Conservation (phyloP, 1,284 basidiomycete genomes). For the Ceratobasidium theobromae region DNA sequence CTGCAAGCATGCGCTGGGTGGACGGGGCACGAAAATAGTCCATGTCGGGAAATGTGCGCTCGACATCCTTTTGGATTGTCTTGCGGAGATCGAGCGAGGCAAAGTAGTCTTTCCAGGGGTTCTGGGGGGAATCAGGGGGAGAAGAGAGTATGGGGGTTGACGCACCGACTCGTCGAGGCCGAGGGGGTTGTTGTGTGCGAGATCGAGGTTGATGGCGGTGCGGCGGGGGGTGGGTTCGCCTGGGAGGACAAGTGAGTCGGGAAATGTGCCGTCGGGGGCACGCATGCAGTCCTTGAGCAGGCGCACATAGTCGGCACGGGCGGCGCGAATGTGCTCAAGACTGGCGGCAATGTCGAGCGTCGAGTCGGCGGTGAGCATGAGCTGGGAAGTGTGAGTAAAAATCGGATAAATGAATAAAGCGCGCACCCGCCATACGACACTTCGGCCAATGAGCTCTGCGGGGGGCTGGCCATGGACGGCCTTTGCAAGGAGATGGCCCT, state of each 20-base stretch:
- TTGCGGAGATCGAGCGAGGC: conserved; percentile 80
- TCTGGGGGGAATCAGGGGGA: conserved; percentile 49
- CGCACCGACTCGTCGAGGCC: conserved; percentile 77
- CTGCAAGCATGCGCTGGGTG: conserved; percentile 77
- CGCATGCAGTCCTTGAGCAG: conserved; percentile 57
- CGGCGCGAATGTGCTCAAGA: conserved; percentile 24
- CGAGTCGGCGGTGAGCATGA: conserved; percentile 7
- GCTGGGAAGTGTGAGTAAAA: background rate
- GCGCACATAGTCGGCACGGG: conserved; percentile 37
- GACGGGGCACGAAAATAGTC: conserved; percentile 76
- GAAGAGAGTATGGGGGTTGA: conserved; percentile 23
- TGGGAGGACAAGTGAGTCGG: conserved; percentile 61
- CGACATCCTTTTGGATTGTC: conserved; percentile 87
- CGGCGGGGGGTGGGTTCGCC: conserved; percentile 46
- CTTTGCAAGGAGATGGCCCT: conserved; percentile 51
- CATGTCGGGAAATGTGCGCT: conserved; percentile 93
- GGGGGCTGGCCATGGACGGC: conserved; percentile 44
- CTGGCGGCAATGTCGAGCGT: background rate
- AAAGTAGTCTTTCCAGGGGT: conserved; percentile 94
- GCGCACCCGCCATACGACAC: conserved; percentile 74
- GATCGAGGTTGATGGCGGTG: conserved; percentile 46
- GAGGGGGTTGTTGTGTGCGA: conserved; percentile 81
- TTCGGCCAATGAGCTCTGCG: conserved; percentile 58
- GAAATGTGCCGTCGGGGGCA: conserved; percentile 77
- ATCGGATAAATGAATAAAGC: background rate